Evolutionary conservation across 1,284 basidiomycete genomes (phyloP), one percentile per base, ranked within the genome.

Genomic region (Heterobasidion annosum): DNA sequence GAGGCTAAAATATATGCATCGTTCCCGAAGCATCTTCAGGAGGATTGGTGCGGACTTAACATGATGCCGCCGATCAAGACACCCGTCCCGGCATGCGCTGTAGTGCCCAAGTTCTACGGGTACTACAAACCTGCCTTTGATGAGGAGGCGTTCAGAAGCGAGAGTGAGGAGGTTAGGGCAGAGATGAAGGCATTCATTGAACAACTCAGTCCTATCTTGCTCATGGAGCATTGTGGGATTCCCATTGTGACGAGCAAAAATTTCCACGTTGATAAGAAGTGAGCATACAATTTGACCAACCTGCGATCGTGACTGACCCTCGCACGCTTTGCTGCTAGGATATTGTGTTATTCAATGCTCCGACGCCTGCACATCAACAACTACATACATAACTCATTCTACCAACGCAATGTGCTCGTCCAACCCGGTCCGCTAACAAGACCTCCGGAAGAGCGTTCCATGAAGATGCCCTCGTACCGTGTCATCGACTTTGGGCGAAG

Each of bases 91-190:
- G 66, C 73, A 7, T 68, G 70, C 5, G 68, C 79, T 0, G 57
- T 79, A 45, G 73, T 77, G 4, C 79, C 80, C 7, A 78, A 78
- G 62, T 81, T 73, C 62, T 81, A 75, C 59, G 79, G 79, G 1
- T 77, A 75, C 63, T 81, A 81, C 61, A 60, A 67, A 8, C 72
- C 73, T 1, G 65, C 64, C 6, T n/a, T 54, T 0, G 56, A 56
- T 61, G 55, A 52, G 55, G 49, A 16, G 40, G 15, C 13, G 18
- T 34, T 12, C 47, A 40, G 19, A 10, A 44, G 42, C 16, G n/a
- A 45, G 9, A 44, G 3, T 10, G 33, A 34, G 34, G 48, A 57
- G 44, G 16, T 33, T 7, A 37, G 58, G 59, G 16, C 55, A 47
- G 35, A 18, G n/a, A 25, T 45, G 9, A 34, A 57, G 43, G 54